Evolutionary conservation across 306 rosid genomes (phyloP).

Genomic region (Vigna unguiculata): DNA sequence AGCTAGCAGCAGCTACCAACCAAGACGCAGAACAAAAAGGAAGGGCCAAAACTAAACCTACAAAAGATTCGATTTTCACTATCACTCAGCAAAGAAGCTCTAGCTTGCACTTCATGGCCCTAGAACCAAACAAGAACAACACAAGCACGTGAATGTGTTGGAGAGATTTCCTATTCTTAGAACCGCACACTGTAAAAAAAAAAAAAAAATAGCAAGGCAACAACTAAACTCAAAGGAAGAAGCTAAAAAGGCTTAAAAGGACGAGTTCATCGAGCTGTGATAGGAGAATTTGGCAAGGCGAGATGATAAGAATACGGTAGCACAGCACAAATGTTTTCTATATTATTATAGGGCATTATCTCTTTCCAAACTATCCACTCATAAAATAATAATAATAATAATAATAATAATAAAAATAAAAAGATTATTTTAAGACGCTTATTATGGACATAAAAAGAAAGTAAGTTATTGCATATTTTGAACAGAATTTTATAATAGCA

Average conservation of each 20-base stretch:
- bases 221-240: slow-evolving; percentile 34
- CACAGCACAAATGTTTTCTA: slow-evolving; percentile 44
- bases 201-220: not conserved
- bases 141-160: slow-evolving; percentile 51
- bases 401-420: no score
- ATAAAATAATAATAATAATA: slow-evolving; percentile 25
- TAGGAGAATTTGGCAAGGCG: slow-evolving; percentile 48
- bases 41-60: slow-evolving; percentile 57
- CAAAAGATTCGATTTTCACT: slow-evolving; percentile 62
- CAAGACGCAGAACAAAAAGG: slow-evolving; percentile 61
- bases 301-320: slow-evolving; percentile 51
- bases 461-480: not conserved
- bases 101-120: slow-evolving; percentile 44
- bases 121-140: slow-evolving; percentile 49
- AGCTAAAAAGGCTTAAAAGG: slow-evolving; percentile 25
- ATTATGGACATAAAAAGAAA: not conserved
- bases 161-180: not conserved
- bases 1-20: slow-evolving; percentile 74
- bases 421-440: slow-evolving; percentile 40
- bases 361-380: slow-evolving; percentile 63
- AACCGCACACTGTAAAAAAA: slow-evolving; percentile 25
- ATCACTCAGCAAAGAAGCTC: slow-evolving; percentile 44
- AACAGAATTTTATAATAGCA: not conserved
- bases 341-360: slow-evolving; percentile 61
- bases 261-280: slow-evolving; percentile 52